phyloP scores from a whole-genome alignment of 2,329 filamentous ascomycete species.

The Chrysoporthe puriensis region DNA sequence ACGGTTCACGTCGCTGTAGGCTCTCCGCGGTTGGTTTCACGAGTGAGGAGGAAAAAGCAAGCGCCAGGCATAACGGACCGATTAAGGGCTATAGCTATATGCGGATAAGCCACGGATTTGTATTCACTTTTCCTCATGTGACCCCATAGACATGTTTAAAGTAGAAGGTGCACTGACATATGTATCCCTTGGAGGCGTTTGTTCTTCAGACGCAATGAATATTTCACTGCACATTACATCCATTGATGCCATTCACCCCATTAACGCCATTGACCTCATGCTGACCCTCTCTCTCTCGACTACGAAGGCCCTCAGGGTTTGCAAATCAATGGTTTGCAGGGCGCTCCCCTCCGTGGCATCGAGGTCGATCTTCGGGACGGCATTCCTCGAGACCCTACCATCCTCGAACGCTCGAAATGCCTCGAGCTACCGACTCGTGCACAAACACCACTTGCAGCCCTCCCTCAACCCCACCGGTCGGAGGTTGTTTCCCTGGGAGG shows the following conservation, averaged over 20 bases:
- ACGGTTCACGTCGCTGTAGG: not conserved
- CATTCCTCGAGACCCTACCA: conserved; percentile 39
- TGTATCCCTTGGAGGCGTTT: not conserved
- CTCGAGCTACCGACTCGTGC: conserved; percentile 62
- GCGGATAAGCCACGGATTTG: not conserved
- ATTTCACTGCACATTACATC: not conserved
- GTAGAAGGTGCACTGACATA: not conserved
- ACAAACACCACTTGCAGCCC: conserved; percentile 67
- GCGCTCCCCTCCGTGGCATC: conserved; percentile 57
- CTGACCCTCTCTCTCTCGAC: conserved; percentile 48
- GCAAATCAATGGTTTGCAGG: conserved; percentile 49
- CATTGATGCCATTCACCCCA: conserved; percentile 33
- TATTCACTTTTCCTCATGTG: no score
- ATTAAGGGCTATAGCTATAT: not conserved
- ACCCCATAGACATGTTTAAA: not conserved
- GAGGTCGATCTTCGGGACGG: conserved; percentile 48
- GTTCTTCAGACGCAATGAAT: not conserved
- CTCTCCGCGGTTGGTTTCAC: not conserved
- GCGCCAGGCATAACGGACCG: not conserved
- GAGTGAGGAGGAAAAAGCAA: no score
- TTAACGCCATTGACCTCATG: conserved; percentile 83
- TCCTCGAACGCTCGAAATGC: conserved; percentile 57
- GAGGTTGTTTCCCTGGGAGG: conserved; percentile 62
- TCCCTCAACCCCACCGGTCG: conserved; percentile 51
- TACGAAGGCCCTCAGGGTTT: conserved; percentile 54